Conservation (phyloP, 2,329 filamentous ascomycete genomes). For the Monilinia fructigena region DNA sequence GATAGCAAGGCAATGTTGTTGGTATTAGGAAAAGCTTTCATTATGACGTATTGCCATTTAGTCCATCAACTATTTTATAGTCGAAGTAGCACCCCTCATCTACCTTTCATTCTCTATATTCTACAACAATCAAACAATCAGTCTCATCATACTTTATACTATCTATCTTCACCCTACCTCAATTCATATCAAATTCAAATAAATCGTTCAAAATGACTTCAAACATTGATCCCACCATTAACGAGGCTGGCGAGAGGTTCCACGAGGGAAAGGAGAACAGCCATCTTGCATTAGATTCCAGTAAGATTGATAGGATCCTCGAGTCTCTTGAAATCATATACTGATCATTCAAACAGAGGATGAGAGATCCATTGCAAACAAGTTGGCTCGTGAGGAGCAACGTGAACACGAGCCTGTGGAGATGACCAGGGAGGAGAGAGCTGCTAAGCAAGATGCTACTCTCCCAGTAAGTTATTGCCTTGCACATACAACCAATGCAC, state of each 20-base stretch:
- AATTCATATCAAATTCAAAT: neutral
- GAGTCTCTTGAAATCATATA: neutral
- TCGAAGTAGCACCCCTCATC: neutral
- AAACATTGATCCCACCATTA: conserved; percentile 63
- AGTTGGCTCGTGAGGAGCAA: conserved; percentile 60
- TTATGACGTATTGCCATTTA: conserved; percentile 18
- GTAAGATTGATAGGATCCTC: conserved; percentile 47
- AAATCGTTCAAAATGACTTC: conserved; percentile 30
- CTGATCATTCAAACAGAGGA: conserved; percentile 54
- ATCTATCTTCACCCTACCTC: neutral
- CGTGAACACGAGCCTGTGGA: conserved; percentile 48
- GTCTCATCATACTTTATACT: neutral
- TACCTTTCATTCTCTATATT: neutral
- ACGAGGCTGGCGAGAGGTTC: conserved; percentile 74
- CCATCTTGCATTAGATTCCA: conserved; percentile 69
- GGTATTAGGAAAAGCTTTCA: conserved; percentile 8
- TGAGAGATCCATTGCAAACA: conserved; percentile 69
- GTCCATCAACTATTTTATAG: conserved; percentile 15
- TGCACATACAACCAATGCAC: neutral
- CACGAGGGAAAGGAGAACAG: conserved; percentile 70
- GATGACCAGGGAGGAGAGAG: conserved; percentile 34
- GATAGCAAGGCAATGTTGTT: conserved; percentile 13
- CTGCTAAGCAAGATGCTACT: conserved; percentile 53
- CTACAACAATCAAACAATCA: neutral
- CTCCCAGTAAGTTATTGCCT: conserved; percentile 47